Evolutionary conservation across 768 basidiomycete genomes (phyloP), one percentile per base, ranked within the genome.

Genomic region (Serendipita sp.): DNA sequence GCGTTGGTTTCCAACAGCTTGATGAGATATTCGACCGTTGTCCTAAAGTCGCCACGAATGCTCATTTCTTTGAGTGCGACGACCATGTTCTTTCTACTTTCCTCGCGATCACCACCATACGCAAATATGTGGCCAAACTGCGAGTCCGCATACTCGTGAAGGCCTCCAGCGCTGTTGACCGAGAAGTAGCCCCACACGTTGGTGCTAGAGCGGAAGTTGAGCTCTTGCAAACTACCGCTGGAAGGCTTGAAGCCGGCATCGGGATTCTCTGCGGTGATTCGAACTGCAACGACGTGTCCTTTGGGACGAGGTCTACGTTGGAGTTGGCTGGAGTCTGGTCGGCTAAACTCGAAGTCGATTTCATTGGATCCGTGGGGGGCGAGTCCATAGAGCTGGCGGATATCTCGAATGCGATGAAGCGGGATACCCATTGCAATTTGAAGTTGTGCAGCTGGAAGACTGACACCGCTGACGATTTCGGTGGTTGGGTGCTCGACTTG

Each of bases 121-220:
- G 95, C 96, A 68, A 99, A 99, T 71, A 98, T 97, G 71, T 99
- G 96, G 61, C 96, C 96, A 70, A 99, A 98, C 69, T 99, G 96
- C 7, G 95, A 98, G 74, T 99, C 96, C 43, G 96, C 96, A 69
- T 93, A 98, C 74, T 99, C 94, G 74, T 99, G 96, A 61, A 99
- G 82, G 72, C 95, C 96, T 72, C 96, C 96, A 9, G 94, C 87
- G 14, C 87, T 86, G 45, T 83, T 84, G 68, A 99, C 96, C 16
- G 96, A 98, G 80, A 99, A 99, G 77, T 99, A 99, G 65, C 96
- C 96, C 96, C 96, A 99, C 48, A 99, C 96, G 66, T 99, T 99
- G 48, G 92, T 97, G 74, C 89, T 96, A 28, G 94, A 97, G 63
- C 96, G 86, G 85, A 99, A 99, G 75, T 98, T 99, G 68, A 99